phyloP scores from a whole-genome alignment of 2,329 filamentous ascomycete species.

The Verruconis gallopava region DNA sequence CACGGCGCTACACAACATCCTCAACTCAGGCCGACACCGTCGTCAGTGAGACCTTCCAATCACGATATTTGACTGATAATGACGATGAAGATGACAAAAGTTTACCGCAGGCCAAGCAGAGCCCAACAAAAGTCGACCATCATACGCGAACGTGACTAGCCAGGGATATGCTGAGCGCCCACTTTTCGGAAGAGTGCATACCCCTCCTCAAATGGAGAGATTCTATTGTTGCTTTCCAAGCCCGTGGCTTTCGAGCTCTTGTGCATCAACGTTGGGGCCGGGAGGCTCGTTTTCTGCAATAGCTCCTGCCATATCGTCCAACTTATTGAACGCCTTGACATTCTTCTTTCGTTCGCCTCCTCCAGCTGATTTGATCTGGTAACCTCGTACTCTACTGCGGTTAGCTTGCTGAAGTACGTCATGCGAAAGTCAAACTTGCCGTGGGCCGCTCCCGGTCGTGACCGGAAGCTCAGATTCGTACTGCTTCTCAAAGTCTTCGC shows the following conservation, averaged over 20 bases:
- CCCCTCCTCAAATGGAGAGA: no score
- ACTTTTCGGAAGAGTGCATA: no score
- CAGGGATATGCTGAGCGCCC: no score
- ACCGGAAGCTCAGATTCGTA: slow-evolving; percentile 63
- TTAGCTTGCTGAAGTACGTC: background rate
- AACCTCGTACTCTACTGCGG: slow-evolving; percentile 5
- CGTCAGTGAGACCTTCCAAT: no score
- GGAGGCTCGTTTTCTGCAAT: background rate
- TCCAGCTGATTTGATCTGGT: slow-evolving; percentile 8
- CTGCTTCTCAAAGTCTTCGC: slow-evolving; percentile 44
- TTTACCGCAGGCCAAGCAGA: no score
- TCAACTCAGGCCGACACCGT: no score
- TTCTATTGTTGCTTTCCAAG: slow-evolving; percentile 3
- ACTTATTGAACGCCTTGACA: slow-evolving; percentile 7
- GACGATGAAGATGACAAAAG: no score
- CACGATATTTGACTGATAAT: no score
- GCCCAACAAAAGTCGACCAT: no score
- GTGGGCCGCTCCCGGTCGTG: slow-evolving; percentile 64
- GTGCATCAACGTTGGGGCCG: background rate
- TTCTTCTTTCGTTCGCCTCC: slow-evolving; percentile 9
- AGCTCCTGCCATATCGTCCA: slow-evolving; percentile 8
- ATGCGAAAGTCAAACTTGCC: slow-evolving; percentile 20
- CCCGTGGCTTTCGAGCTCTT: slow-evolving; percentile 5
- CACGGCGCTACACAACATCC: no score
- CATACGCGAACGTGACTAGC: no score